These are phyloP conservation scores for Eimeria praecox DNA, from an alignment of 169 alveolate species.

Conservation along the genomic window DNA sequence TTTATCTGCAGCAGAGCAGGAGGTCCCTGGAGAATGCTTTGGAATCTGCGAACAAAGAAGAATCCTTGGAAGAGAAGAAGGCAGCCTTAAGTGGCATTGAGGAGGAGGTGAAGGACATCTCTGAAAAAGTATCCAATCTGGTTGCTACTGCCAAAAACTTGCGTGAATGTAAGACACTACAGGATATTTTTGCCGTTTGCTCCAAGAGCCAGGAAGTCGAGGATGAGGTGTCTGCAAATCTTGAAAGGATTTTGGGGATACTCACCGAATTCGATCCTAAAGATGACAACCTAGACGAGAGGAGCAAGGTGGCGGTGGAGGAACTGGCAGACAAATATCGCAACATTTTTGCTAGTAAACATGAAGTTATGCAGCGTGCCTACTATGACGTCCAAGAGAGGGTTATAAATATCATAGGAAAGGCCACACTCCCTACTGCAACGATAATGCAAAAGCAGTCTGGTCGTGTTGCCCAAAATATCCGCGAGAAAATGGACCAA, in stretches of 20 bases:
- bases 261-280: conserved; percentile 20
- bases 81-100: background rate
- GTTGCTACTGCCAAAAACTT: background rate
- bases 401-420: background rate
- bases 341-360: background rate
- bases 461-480: background rate
- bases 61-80: background rate
- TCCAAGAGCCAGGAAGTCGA: background rate
- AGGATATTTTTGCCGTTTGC: background rate
- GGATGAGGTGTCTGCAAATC: conserved; percentile 9
- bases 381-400: background rate
- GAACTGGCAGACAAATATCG: conserved; percentile 1
- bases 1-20: background rate
- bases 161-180: background rate
- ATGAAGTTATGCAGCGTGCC: conserved; percentile 8
- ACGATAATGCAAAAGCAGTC: background rate
- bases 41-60: background rate
- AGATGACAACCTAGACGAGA: background rate
- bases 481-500: background rate
- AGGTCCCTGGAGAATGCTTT: background rate
- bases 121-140: background rate
- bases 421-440: background rate
- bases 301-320: background rate
- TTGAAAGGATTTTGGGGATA: background rate
- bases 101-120: background rate